Evolutionary conservation across 768 basidiomycete genomes (phyloP).

Genomic region (Mycena haematopus): DNA sequence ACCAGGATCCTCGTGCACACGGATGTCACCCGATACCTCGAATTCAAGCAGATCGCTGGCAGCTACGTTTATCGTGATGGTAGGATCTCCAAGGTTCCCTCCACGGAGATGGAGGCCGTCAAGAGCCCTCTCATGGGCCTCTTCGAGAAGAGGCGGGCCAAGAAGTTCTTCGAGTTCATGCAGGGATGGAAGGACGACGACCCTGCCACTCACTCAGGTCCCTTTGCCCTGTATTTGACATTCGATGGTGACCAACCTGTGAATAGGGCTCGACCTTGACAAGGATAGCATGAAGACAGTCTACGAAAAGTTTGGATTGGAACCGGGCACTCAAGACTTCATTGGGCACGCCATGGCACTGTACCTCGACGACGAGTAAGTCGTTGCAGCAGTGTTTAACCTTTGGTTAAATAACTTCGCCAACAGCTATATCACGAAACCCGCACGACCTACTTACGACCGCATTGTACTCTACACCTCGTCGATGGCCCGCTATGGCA

Average conservation of each 20-base stretch:
- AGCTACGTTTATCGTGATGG: constrained; percentile 98
- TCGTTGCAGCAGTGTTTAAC: constrained; percentile 38
- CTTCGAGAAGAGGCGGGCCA: constrained; percentile 97
- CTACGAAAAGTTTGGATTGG: constrained; percentile 96
- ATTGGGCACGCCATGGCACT: constrained; percentile 99
- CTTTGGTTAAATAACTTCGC: not conserved
- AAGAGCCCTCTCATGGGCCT: constrained; percentile 97
- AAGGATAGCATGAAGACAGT: constrained; percentile 91
- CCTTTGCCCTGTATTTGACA: constrained; percentile 20
- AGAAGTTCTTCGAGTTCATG: constrained; percentile 98
- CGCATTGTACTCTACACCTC: constrained; percentile 97
- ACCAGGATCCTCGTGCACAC: constrained; percentile 99
- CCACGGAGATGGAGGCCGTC: constrained; percentile 97
- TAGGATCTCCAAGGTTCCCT: constrained; percentile 95
- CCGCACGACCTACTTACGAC: constrained; percentile 89
- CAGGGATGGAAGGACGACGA: constrained; percentile 96
- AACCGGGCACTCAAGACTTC: constrained; percentile 98
- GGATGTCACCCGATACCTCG: constrained; percentile 97
- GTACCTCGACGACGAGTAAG: constrained; percentile 96
- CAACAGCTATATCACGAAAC: constrained; percentile 87
- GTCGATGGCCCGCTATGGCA: constrained; percentile 99
- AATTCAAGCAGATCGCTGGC: constrained; percentile 99
- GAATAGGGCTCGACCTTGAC: constrained; percentile 84
- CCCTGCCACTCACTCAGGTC: constrained; percentile 95
- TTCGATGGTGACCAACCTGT: not conserved